A percentile compares a stretch with the other conserved stretches of the same genome.
Evolutionary conservation across 2,329 filamentous ascomycete genomes (phyloP).

Genomic region (Fusarium continuum): DNA sequence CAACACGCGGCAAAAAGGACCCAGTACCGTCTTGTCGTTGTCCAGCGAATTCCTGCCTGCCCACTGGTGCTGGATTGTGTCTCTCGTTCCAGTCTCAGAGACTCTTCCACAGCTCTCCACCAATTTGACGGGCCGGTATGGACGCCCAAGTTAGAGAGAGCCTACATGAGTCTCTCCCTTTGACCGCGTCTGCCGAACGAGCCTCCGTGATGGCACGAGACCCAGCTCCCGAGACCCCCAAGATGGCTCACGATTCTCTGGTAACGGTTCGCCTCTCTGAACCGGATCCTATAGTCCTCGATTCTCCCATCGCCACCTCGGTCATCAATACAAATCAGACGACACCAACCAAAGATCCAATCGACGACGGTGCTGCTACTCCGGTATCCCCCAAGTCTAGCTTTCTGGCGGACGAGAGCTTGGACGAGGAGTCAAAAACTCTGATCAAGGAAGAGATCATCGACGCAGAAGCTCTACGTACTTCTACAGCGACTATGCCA

Average conservation of each 20-base stretch:
- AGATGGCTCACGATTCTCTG: constrained; percentile 72
- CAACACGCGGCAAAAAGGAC: constrained; percentile 28
- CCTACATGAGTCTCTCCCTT: constrained; percentile 44
- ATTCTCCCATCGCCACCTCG: constrained; percentile 28
- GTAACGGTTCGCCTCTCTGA: constrained; percentile 80
- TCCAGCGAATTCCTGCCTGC: constrained; percentile 33
- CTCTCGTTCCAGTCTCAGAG: constrained; percentile 43
- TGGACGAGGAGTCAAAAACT: constrained; percentile 24
- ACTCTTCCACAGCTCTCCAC: constrained; percentile 27
- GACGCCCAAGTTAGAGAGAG: constrained; percentile 39
- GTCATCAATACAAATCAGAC: constrained; percentile 33
- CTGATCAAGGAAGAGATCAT: constrained; percentile 18
- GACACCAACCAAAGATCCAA: constrained; percentile 41
- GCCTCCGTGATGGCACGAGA: constrained; percentile 41
- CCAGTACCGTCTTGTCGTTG: constrained; percentile 23
- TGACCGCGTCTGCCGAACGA: constrained; percentile 31
- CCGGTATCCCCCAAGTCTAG: constrained; percentile 8
- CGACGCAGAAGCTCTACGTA: constrained; percentile 30
- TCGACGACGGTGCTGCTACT: constrained; percentile 5
- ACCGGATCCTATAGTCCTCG: constrained; percentile 60
- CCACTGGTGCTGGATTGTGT: constrained; percentile 40
- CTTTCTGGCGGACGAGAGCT: constrained; percentile 10
- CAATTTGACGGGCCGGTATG: constrained; percentile 41
- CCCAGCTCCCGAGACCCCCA: constrained; percentile 47
- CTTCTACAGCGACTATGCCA: constrained; percentile 43